Percentiles rank a stretch among this genome's conserved stretches.
Conservation (phyloP, 768 basidiomycete species). For the Coprinellus micaceus region DNA sequence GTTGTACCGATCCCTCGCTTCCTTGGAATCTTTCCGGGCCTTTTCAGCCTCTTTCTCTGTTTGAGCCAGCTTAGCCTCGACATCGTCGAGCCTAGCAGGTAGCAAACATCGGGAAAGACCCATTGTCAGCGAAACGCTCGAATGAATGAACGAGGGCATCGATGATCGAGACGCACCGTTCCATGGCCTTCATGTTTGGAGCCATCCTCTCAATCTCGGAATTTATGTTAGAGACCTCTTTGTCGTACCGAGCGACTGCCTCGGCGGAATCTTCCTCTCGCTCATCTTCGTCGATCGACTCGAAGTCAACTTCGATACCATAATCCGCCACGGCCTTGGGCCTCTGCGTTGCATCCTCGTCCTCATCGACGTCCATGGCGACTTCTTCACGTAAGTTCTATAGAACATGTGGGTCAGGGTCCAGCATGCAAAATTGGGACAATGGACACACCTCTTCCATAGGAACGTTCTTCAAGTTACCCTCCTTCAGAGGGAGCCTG, state of each 20-base stretch:
- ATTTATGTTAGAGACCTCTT: slow-evolving; percentile 63
- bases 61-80: slow-evolving; percentile 77
- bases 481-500: slow-evolving; percentile 69
- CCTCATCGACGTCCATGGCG: slow-evolving; percentile 90
- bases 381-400: slow-evolving; percentile 81
- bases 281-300: slow-evolving; percentile 68
- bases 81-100: slow-evolving; percentile 65
- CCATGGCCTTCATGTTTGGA: slow-evolving; percentile 95
- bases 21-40: slow-evolving; percentile 84
- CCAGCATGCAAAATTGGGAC: too few relatives aligned
- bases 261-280: slow-evolving; percentile 64
- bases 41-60: slow-evolving; percentile 93
- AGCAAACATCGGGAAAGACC: neutral
- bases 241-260: slow-evolving; percentile 68
- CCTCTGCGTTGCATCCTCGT: slow-evolving; percentile 76
- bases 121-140: neutral
- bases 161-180: slow-evolving; percentile 50
- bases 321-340: slow-evolving; percentile 73
- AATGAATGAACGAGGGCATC: neutral
- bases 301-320: slow-evolving; percentile 88
- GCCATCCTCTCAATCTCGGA: slow-evolving; percentile 90
- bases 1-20: slow-evolving; percentile 88
- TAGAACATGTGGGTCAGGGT: neutral
- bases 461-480: slow-evolving; percentile 80
- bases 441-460: slow-evolving; percentile 81